Percentiles rank a stretch among this genome's conserved stretches.
Evolutionary conservation across 352 stramenopile species (phyloP).

Genomic region (Globisporangium spinosum): DNA sequence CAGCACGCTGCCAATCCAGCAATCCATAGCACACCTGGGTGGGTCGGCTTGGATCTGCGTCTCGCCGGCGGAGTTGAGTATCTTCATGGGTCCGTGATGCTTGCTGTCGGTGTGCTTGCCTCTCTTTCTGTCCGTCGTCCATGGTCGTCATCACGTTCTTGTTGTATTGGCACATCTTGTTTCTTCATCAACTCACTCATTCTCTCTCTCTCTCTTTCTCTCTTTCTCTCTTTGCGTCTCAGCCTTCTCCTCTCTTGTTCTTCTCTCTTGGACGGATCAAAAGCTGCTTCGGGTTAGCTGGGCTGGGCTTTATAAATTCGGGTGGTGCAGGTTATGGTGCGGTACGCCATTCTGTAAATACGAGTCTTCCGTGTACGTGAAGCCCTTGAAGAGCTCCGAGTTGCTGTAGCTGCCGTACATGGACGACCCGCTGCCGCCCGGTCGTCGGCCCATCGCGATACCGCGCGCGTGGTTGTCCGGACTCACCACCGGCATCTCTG

Average conservation of each 20-base stretch:
- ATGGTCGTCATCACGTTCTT: not conserved
- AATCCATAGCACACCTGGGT: too few relatives aligned
- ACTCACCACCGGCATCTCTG: constrained; percentile 94
- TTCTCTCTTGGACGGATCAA: not conserved
- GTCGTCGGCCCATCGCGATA: constrained; percentile 50
- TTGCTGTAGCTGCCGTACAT: constrained; percentile 51
- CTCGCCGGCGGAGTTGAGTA: not conserved
- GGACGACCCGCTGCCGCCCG: constrained; percentile 31
- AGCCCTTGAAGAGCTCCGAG: constrained; percentile 78
- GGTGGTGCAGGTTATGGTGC: constrained; percentile 28
- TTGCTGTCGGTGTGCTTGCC: not conserved
- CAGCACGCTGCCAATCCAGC: too few relatives aligned
- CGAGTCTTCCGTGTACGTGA: constrained; percentile 85
- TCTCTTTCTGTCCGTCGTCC: not conserved
- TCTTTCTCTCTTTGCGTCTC: not conserved
- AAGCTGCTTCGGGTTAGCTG: not conserved
- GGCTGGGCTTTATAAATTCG: constrained; percentile 37
- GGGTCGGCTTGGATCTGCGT: not conserved
- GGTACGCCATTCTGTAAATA: constrained; percentile 64
- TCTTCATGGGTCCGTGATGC: not conserved
- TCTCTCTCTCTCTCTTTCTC: not conserved
- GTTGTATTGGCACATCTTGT: constrained; percentile 9
- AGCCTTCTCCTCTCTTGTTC: not conserved
- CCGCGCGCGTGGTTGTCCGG: constrained; percentile 77
- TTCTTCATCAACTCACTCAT: not conserved